Evolutionary conservation across 164 flowering plant species (phyloP), one percentile per base, ranked within the genome.

Genomic region (Akebia trifoliata): DNA sequence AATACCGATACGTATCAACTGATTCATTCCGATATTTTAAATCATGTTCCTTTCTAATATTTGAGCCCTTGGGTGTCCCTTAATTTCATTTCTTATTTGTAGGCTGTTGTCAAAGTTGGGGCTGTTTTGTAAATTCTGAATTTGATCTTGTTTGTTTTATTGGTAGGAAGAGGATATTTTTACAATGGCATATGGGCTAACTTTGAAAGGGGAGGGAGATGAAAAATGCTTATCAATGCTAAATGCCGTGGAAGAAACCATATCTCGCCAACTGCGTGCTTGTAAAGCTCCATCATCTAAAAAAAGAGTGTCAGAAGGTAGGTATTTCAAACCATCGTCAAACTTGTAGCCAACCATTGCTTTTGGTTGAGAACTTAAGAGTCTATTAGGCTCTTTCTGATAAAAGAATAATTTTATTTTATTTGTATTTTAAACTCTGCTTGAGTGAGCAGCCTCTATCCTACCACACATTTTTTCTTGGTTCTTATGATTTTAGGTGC

Each of bases 91-190:
- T n/a, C n/a, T n/a, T n/a, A n/a, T n/a, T n/a, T n/a, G n/a, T n/a
- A n/a, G 5, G 36, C 31, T 10, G 11, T 47, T 25, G n/a, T 3
- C 3, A 1, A 5, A 17, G 26, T 9, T 55, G 26, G 29, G 36
- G 15, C 31, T 8, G 35, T 18, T 54, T 9, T 24, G 42, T 44
- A 43, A 46, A 20, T 44, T 51, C 22, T 11, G 50, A 49, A 34
- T 26, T 42, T 60, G 21, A 17, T 12, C 32, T 26, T 36, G 10
- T 6, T 21, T 8, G 6, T 49, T 31, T 39, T 1, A 21, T 35
- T 40, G 30, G 43, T 66, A 93, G 98, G 99, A 93, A 74, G 99
- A 93, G 72, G 97, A 90, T 81, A 74, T 86, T 54, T 93, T 93
- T 52, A 84, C 77, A 11, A 81, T 87, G 84, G 66, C 89, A 44